A percentile compares a stretch with the other conserved stretches of the same genome.
phyloP scores from a whole-genome alignment of 148 eudicot species.

The Salicornia ramosissima region DNA sequence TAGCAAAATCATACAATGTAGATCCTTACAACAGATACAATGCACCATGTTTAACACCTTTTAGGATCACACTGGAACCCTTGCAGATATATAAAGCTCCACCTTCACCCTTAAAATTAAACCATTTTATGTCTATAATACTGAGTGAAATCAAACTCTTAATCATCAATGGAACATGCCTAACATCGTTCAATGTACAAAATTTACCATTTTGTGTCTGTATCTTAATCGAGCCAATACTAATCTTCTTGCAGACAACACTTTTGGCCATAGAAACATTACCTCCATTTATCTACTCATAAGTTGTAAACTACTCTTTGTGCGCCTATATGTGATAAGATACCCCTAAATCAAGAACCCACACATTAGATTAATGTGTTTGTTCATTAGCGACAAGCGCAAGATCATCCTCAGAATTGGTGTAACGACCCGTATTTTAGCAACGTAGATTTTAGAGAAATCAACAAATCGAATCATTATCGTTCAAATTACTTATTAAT shows the following conservation, averaged over 20 bases:
- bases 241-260: too few relatives aligned
- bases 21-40: neutral
- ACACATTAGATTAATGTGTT: neutral
- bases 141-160: conserved; percentile 19
- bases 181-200: conserved; percentile 10
- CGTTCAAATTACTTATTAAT: too few relatives aligned
- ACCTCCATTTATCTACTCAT: too few relatives aligned
- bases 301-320: too few relatives aligned
- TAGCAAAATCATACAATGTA: neutral
- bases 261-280: too few relatives aligned
- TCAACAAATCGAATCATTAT: too few relatives aligned
- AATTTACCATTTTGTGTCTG: conserved; percentile 1
- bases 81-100: neutral
- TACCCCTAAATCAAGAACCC: neutral
- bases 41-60: conserved; percentile 3
- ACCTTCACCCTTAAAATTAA: conserved; percentile 8
- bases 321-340: too few relatives aligned
- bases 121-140: conserved; percentile 4
- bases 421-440: too few relatives aligned
- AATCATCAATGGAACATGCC: neutral
- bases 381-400: neutral
- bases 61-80: neutral
- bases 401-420: neutral
- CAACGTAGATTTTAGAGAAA: too few relatives aligned
- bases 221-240: conserved; percentile 8